phyloP scores from a whole-genome alignment of 305 asterid genomes.

The Plantago coronopus region DNA sequence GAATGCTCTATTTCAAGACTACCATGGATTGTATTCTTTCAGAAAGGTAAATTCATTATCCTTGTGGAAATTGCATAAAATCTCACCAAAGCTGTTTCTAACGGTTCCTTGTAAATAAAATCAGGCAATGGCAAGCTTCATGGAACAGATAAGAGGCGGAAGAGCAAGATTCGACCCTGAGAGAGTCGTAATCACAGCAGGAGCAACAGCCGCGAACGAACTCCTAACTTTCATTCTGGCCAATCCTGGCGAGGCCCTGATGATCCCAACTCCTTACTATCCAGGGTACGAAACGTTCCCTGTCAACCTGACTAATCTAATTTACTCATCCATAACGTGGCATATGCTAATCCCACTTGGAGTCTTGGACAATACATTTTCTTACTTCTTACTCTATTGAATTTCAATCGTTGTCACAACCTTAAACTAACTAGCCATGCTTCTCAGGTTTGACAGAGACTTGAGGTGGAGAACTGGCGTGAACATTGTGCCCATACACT shows the following conservation, averaged over 20 bases:
- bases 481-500: slow-evolving; percentile 60
- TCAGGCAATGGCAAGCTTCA: slow-evolving; percentile 89
- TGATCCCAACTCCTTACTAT: slow-evolving; percentile 86
- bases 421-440: slow-evolving; percentile 4
- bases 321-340: not conserved
- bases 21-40: slow-evolving; percentile 72
- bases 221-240: slow-evolving; percentile 79
- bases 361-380: not conserved
- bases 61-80: not conserved
- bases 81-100: not conserved
- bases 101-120: slow-evolving; percentile 5
- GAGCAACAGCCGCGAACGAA: slow-evolving; percentile 93
- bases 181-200: slow-evolving; percentile 81
- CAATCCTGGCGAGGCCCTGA: slow-evolving; percentile 76
- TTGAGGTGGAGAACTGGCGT: slow-evolving; percentile 92
- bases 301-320: not conserved
- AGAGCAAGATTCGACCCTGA: slow-evolving; percentile 71
- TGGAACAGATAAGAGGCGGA: slow-evolving; percentile 84
- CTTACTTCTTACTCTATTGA: not conserved
- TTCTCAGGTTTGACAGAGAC: slow-evolving; percentile 75
- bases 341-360: not conserved
- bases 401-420: not conserved
- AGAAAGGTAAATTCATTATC: slow-evolving; percentile 32
- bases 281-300: slow-evolving; percentile 56
- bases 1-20: slow-evolving; percentile 82